Evolutionary conservation across 768 basidiomycete species (phyloP).

Genomic region (Tremella fuciformis): DNA sequence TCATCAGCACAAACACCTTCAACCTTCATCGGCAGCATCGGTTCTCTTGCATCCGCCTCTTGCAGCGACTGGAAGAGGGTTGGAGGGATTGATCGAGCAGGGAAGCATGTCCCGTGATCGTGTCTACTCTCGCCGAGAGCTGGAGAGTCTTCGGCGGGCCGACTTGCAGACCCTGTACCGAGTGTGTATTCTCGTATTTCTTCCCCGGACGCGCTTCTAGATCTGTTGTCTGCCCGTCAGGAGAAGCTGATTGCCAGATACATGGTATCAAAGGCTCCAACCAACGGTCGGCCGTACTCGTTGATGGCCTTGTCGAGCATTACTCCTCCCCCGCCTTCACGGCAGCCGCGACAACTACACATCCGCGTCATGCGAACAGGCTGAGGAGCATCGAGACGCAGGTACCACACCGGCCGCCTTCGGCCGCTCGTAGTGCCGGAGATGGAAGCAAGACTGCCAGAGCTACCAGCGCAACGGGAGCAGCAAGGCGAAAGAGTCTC

Average conservation of each 20-base stretch:
- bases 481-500: too few relatives aligned
- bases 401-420: too few relatives aligned
- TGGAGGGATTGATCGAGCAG: too few relatives aligned
- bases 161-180: slow-evolving; percentile 43
- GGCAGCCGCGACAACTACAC: not conserved
- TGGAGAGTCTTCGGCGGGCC: slow-evolving; percentile 31
- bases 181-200: slow-evolving; percentile 16
- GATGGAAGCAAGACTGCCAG: too few relatives aligned
- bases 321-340: slow-evolving; percentile 30
- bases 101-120: too few relatives aligned
- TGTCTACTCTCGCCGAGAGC: slow-evolving; percentile 31
- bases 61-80: too few relatives aligned
- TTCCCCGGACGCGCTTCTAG: not conserved
- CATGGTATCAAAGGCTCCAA: slow-evolving; percentile 45
- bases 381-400: not conserved
- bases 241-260: slow-evolving; percentile 19
- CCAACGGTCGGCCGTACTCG: slow-evolving; percentile 25
- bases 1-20: too few relatives aligned
- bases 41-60: too few relatives aligned
- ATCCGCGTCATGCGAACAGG: not conserved
- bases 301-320: slow-evolving; percentile 28
- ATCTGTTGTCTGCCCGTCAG: not conserved
- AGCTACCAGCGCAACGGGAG: too few relatives aligned
- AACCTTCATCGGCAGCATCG: too few relatives aligned
- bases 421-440: too few relatives aligned